Evolutionary conservation across 148 eudicot species (phyloP), one percentile per base, ranked within the genome.

Genomic region (Pouteria glomerata): DNA sequence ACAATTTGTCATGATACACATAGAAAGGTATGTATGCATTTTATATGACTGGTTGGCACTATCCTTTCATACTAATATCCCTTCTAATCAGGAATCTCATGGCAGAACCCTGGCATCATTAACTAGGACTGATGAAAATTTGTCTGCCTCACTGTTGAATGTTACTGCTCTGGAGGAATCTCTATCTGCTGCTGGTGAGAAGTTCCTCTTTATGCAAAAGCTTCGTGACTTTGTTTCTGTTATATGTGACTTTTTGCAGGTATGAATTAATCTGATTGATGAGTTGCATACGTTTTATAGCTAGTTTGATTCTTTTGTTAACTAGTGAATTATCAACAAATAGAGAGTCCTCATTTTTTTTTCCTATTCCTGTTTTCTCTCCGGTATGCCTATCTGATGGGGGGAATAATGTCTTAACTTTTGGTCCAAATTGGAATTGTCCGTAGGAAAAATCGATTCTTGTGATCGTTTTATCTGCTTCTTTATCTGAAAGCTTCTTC

Each of bases 161-260:
- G 83, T 91, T 61, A 82, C 86, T 44, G 74, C 75, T 57, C 87
- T 89, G 42, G 98, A 95, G 76, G 79, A 80, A 44, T 79, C 91
- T 64, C 74, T 89, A 37, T 73, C 89, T 81, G 90, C 83, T 51
- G 90, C 96, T 57, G 96, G 96, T 79, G 96, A 95, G 89, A 95
- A 90, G 89, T 95, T 85, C 88, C 78, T 95, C 75, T 95, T 91
- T 82, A 89, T 95, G 98, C 97, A 91, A 87, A 88, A 85, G 90
- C 91, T 89, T 80, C 98, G 97, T 76, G 97, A 91, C 73, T 95
- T 88, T 84, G 87, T 95, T 76, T 86, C 97, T 79, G 89, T 88
- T 77, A 82, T 88, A 77, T 95, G 98, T 81, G 97, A 88, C 76
- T 88, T 91, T 87, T 83, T 95, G 86, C 97, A 91, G 98, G 98